These are phyloP conservation scores for Exophiala bonariae DNA, from an alignment of 2,329 filamentous ascomycete species.

Conservation along the genomic window DNA sequence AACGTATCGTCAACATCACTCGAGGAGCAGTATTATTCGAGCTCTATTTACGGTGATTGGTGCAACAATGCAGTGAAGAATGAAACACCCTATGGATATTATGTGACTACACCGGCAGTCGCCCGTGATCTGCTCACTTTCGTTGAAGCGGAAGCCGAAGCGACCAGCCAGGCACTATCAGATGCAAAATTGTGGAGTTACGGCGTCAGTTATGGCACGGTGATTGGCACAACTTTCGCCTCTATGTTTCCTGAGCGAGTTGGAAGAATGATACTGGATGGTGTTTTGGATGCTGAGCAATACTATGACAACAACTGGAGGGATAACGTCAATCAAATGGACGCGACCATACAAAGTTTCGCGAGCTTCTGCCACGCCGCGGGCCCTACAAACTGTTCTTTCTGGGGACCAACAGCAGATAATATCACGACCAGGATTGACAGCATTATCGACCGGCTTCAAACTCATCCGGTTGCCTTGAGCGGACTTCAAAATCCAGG, in stretches of 20 bases:
- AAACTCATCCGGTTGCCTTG: slow-evolving; percentile 22
- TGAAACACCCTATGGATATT: slow-evolving; percentile 8
- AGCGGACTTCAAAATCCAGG: slow-evolving; percentile 5
- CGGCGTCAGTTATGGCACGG: slow-evolving; percentile 47
- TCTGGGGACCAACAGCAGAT: slow-evolving; percentile 25
- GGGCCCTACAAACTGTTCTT: slow-evolving; percentile 32
- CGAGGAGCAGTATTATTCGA: slow-evolving; percentile 18
- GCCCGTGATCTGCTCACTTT: slow-evolving; percentile 34
- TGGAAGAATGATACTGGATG: slow-evolving; percentile 35
- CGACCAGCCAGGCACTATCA: neutral
- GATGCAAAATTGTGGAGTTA: slow-evolving; percentile 38
- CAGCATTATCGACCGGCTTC: slow-evolving; percentile 13
- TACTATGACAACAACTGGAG: slow-evolving; percentile 33
- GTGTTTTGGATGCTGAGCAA: slow-evolving; percentile 37
- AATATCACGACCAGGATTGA: slow-evolving; percentile 19
- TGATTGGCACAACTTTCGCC: slow-evolving; percentile 49
- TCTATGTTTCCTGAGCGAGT: slow-evolving; percentile 44
- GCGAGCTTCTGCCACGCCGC: slow-evolving; percentile 33
- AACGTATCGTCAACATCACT: slow-evolving; percentile 17
- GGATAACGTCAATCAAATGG: slow-evolving; percentile 34
- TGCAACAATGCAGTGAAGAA: slow-evolving; percentile 20
- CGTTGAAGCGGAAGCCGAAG: slow-evolving; percentile 25
- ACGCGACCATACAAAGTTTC: slow-evolving; percentile 38
- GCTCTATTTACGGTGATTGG: slow-evolving; percentile 24
- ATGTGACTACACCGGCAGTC: slow-evolving; percentile 32